Evolutionary conservation across 225 moss, liverwort and hornwort genomes (phyloP), one percentile per base, ranked within the genome.

Genomic region (Physcomitrellopsis africana): DNA sequence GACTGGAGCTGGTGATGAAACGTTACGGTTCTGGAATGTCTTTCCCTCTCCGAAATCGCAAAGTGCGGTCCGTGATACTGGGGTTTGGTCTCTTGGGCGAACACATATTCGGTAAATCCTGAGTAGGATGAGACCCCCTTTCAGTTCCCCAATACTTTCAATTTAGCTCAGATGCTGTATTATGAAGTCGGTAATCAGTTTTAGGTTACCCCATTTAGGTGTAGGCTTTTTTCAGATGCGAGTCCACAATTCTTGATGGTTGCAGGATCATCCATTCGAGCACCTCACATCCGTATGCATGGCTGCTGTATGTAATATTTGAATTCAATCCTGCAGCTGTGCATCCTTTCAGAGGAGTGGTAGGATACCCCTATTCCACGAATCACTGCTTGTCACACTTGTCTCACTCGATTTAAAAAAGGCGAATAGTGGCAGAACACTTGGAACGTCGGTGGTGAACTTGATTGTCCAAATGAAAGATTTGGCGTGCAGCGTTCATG

Each of bases 1-100:
- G 32, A 99, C 97, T n/a, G 95, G 97, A 69, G 97, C 97, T 17
- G 97, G 97, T 26, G 97, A 99, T 48, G 97, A 99, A 82, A 99
- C 97, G 13, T 77, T 99, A 8, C 90, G 95, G 42, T 99, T 99
- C 62, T 99, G 97, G 97, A 99, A 99, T 60, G 93, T 99, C 19
- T 99, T 99, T 13, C 97, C 94, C 4, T 95, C 97, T 63, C 97
- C 97, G 18, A 99, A 94, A 69, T 99, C 97, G 43, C 97, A 99
- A 83, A 99, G 89, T 62, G 90, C 94, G 2, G 97, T 94, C 56
- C 91, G 97, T 23, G 94, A 99, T 32, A 90, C 94, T 3, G 97
- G 97, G 49, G 94, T 99, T 24, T 94, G 97, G 94, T 93, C 94
- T 53, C 88, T 99, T 60, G 97, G 94, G 60, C 86, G 94, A 32